phyloP scores from a whole-genome alignment of 176 grass and related monocot genomes.

The Miscanthus lutarioriparius region DNA sequence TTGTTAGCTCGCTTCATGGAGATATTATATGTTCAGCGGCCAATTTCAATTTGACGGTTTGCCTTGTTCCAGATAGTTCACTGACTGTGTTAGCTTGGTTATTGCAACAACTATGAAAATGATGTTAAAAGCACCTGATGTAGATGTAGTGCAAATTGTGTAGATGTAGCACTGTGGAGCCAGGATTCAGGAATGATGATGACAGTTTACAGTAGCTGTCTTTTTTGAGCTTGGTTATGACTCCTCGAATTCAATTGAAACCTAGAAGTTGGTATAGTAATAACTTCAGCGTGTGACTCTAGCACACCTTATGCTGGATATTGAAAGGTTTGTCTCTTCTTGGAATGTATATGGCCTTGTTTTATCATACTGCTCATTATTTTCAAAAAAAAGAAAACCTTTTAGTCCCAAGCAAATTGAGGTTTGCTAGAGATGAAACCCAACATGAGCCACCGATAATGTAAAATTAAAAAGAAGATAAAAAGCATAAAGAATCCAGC shows the following conservation, averaged over 20 bases:
- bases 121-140: constrained; percentile 16
- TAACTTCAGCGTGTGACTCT: background rate
- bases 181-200: constrained; percentile 1
- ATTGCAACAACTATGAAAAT: constrained; percentile 16
- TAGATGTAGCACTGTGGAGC: background rate
- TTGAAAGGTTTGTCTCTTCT: background rate
- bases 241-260: background rate
- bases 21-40: no score
- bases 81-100: background rate
- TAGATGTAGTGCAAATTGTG: background rate
- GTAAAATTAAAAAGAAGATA: background rate
- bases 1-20: no score
- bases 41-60: no score
- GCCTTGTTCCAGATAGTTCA: no score
- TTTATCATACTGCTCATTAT: background rate
- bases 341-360: background rate
- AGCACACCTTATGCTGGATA: background rate
- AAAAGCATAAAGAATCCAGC: background rate
- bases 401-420: background rate
- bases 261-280: background rate
- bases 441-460: background rate
- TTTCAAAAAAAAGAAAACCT: background rate
- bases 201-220: background rate
- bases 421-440: background rate
- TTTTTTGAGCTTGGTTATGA: constrained; percentile 3